Base-by-base conservation (phyloP, 768 basidiomycete genomes). In the Pulveroboletus sp. region DNA sequence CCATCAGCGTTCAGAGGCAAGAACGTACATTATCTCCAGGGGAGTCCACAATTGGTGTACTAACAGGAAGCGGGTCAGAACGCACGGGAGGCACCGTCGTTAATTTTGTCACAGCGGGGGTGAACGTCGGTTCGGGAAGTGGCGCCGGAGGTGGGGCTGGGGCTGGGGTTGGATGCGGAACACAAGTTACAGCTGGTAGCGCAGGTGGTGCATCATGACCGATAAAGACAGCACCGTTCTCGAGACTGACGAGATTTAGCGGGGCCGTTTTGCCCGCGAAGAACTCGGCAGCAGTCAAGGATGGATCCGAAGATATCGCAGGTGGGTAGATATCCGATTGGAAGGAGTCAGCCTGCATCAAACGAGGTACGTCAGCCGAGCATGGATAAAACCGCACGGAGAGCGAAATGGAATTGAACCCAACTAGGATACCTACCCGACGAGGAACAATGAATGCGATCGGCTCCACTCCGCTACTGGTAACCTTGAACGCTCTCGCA, bases 281-380 rank as follows among this genome's bases (percentile, higher is more conserved):
- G 74, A 89, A 97, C 58, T 96, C 92, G 52, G 81, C 75, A 8
- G 94, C 87, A 17, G 80, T 75, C 42, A 94, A 77, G 6, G 90
- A 81, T 14, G 93, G 80, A 61, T 94, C 88, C 49, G 76, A 68
- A 5, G 92, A 90, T 0, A 83, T 83, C 1, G 93, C 95, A 8
- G 91, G 89, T 5, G 96, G 95, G 77, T 82, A 98, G 67, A 98
- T 95, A 68, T 97, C 95, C 13, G 92, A 84, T 69, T 98, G 95
- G 89, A 97, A 98, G 5, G 85, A 83, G 50, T 98, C 93, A 33
- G 93, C 80, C 89, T 93, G 65, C 4, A 18, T 35, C 7, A 33
- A 5, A 26, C 45, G 17, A 15, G 18, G 27, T 14, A 8, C n/a
- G 35, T 37, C 31, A 37, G 41, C 33, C 33, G 55, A 10, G 39